A percentile compares a stretch with the other conserved stretches of the same genome.
phyloP scores from a whole-genome alignment of 257 asterid species.

The Solanum tarijense region DNA sequence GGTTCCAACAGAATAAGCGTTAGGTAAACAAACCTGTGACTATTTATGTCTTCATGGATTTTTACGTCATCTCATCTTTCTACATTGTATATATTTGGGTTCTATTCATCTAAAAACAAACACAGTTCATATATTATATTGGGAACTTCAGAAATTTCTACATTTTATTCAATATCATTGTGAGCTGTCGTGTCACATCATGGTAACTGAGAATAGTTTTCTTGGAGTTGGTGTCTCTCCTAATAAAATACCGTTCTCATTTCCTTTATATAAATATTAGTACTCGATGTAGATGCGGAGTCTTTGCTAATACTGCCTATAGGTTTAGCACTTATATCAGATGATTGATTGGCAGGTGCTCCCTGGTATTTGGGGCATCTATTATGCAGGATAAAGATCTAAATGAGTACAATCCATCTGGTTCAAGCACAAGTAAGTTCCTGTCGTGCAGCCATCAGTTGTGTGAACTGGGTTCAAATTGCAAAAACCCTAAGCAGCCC shows the following conservation, averaged over 20 bases:
- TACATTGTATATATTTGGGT: not conserved
- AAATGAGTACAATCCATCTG: constrained; percentile 61
- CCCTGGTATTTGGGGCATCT: constrained; percentile 85
- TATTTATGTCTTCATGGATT: not conserved
- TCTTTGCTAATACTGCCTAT: constrained; percentile 16
- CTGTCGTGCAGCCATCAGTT: constrained; percentile 59
- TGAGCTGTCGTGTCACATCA: not conserved
- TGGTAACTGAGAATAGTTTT: not conserved
- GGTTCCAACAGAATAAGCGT: not conserved
- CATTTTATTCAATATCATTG: not conserved
- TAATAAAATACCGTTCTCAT: not conserved
- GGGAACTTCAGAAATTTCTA: not conserved
- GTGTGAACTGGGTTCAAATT: constrained; percentile 46
- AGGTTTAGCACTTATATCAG: constrained; percentile 62
- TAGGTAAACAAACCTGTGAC: not conserved
- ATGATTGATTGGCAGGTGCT: constrained; percentile 92
- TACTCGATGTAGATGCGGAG: not conserved
- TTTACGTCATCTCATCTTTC: not conserved
- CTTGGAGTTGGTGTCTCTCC: not conserved
- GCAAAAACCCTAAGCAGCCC: constrained; percentile 44
- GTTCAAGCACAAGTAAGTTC: constrained; percentile 57
- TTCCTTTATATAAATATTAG: not conserved
- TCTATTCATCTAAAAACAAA: not conserved
- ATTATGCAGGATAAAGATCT: constrained; percentile 87
- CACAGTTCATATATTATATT: not conserved